These are phyloP conservation scores for Cryphonectria nitschkei DNA, from an alignment of 2,329 filamentous ascomycete genomes.

Conservation along the genomic window DNA sequence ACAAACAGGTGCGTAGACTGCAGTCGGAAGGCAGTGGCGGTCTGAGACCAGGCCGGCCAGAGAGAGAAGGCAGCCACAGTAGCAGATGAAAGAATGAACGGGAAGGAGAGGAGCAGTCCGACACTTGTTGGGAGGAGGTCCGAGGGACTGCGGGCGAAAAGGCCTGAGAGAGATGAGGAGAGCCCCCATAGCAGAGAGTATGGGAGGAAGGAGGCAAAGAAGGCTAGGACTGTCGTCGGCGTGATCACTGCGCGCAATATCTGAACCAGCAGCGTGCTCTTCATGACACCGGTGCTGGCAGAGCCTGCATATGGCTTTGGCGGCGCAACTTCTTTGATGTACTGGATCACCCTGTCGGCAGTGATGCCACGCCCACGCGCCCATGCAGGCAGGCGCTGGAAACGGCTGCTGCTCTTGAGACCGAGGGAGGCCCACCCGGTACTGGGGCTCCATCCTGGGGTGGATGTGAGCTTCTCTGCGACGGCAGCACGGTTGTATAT, in stretches of 20 bases:
- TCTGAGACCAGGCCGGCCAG: conserved; percentile 31
- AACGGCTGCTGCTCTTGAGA: conserved; percentile 28
- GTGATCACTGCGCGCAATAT: conserved; percentile 52
- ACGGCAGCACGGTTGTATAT: conserved; percentile 49
- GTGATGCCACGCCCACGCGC: conserved; percentile 38
- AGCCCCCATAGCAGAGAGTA: conserved; percentile 53
- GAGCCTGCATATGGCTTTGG: conserved; percentile 42
- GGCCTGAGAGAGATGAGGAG: conserved; percentile 48
- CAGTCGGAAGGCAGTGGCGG: conserved; percentile 35
- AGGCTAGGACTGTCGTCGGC: conserved; percentile 53
- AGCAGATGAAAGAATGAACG: conserved; percentile 46
- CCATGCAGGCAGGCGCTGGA: conserved; percentile 33
- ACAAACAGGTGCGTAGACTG: conserved; percentile 37
- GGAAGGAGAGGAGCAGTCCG: conserved; percentile 50
- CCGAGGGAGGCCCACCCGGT: conserved; percentile 33
- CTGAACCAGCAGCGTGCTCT: conserved; percentile 45
- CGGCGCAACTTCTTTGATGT: conserved; percentile 44
- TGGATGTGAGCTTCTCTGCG: conserved; percentile 31
- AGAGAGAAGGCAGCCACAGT: conserved; percentile 40
- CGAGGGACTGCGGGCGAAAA: conserved; percentile 51
- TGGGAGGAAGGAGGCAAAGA: conserved; percentile 50
- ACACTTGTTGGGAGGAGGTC: conserved; percentile 44
- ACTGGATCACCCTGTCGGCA: conserved; percentile 35
- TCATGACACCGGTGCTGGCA: conserved; percentile 29
- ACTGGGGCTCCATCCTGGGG: not conserved